These are phyloP conservation scores for Globisporangium alternatum DNA, from an alignment of 352 stramenopile species.

Conservation along the genomic window DNA sequence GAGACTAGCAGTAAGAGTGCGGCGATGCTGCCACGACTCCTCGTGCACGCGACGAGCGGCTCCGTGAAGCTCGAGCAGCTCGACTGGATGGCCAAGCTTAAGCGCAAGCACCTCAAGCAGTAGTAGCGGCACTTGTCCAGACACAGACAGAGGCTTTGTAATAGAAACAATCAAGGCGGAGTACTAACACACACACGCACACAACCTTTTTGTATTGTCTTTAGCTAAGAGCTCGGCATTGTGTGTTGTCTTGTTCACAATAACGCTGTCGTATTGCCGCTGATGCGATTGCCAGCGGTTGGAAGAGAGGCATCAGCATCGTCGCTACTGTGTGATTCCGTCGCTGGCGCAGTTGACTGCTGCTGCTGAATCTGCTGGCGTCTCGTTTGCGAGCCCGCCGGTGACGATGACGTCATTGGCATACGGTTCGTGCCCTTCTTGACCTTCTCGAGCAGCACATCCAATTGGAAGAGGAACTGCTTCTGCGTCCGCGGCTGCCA, in stretches of 20 bases:
- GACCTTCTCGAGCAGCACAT: conserved; percentile 14
- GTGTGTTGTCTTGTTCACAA: neutral
- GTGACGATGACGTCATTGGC: neutral
- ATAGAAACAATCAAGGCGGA: neutral
- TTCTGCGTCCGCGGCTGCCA: conserved; percentile 16
- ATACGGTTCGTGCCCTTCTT: neutral
- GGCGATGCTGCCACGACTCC: conserved; percentile 24
- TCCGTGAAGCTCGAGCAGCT: conserved; percentile 52
- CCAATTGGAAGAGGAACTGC: conserved; percentile 20
- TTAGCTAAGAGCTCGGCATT: neutral
- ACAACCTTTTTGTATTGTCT: neutral
- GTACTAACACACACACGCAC: neutral
- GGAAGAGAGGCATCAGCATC: neutral
- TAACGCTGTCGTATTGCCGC: neutral
- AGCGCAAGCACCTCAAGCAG: conserved; percentile 58
- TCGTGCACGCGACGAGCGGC: conserved; percentile 47
- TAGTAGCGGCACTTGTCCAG: neutral
- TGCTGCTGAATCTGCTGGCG: neutral
- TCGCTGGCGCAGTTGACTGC: neutral
- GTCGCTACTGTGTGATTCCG: neutral
- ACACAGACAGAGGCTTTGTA: neutral
- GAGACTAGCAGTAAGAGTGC: conserved; percentile 8
- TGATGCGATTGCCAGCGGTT: neutral
- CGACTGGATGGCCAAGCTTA: conserved; percentile 82
- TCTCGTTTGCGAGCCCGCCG: neutral